phyloP scores from a whole-genome alignment of 108 stramenopile species.

The Nannochloropsis salina region DNA sequence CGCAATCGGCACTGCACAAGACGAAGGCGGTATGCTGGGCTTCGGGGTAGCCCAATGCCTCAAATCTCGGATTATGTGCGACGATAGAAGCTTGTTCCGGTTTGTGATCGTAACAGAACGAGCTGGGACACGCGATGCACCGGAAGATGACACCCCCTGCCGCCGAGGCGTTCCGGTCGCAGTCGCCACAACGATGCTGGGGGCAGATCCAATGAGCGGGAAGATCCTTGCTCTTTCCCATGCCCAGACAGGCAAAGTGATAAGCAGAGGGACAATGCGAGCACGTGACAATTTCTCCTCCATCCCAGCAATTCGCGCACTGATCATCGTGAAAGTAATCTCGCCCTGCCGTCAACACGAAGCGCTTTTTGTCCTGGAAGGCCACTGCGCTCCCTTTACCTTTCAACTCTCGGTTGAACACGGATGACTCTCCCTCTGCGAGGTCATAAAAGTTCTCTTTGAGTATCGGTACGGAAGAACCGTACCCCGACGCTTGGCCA shows the following conservation, averaged over 20 bases:
- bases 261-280: conserved; percentile 22
- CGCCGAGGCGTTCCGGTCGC: conserved; percentile 5
- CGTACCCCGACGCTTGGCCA: not conserved
- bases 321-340: conserved; percentile 30
- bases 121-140: not conserved
- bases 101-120: not conserved
- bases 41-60: not conserved
- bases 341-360: conserved; percentile 24
- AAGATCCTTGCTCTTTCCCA: not conserved
- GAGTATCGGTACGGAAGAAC: not conserved
- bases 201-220: conserved; percentile 27
- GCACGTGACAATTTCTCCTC: conserved; percentile 29
- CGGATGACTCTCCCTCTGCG: not conserved
- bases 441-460: not conserved
- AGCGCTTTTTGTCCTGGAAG: conserved; percentile 21
- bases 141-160: not conserved
- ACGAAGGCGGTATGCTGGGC: conserved; percentile 17
- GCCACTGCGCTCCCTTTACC: not conserved
- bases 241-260: conserved; percentile 29
- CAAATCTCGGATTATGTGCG: not conserved
- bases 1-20: not conserved
- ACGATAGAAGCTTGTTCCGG: not conserved
- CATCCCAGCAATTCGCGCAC: conserved; percentile 33
- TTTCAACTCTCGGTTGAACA: not conserved
- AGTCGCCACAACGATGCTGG: conserved; percentile 25